Evolutionary conservation across 371 early-diverging fungal species (phyloP), one percentile per base, ranked within the genome.

Genomic region (Lichtheimia corymbifera): DNA sequence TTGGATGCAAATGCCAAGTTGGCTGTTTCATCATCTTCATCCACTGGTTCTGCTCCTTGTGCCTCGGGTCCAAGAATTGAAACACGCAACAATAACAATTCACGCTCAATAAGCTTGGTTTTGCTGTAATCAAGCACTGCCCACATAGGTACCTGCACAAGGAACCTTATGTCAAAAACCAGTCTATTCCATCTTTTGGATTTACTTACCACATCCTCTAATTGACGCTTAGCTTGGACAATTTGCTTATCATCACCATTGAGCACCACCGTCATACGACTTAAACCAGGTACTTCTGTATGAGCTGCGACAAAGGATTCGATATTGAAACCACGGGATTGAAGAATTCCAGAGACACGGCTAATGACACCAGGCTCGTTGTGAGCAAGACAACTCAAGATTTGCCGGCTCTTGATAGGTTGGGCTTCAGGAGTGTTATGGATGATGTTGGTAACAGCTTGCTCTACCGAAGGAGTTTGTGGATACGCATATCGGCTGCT

Each of bases 281-380:
- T 85, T 54, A 98, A 82, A 62, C 95, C 97, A 4, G 88, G 86
- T 9, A 97, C 93, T 70, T 98, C 96, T 14, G 98, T 98, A 61
- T 91, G 91, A 55, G 93, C 91, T 9, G 94, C 96, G 5, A 98
- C 96, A 15, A 98, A 76, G 9, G 95, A 93, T 68, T 98, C 97
- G 72, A 98, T 98, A 73, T 97, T 98, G 79, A 97, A 96, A 2
- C 95, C 94, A 50, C 98, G 85, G 25, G 90, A 96, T 20, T 97
- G 97, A 67, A 98, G 78, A 57, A 95, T 90, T 14, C 98, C 93
- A 13, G 93, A 91, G 14, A 96, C 89, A 62, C 97, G 86, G 52
- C 93, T 90, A 44, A 98, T 81, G 13, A 98, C 97, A 55, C 98
- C 98, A n/a, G 97, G 96, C 71, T 96, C 97, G 76, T 98, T 94